Base-by-base conservation (phyloP, 345 rosid genomes). In the Acer negundo region DNA sequence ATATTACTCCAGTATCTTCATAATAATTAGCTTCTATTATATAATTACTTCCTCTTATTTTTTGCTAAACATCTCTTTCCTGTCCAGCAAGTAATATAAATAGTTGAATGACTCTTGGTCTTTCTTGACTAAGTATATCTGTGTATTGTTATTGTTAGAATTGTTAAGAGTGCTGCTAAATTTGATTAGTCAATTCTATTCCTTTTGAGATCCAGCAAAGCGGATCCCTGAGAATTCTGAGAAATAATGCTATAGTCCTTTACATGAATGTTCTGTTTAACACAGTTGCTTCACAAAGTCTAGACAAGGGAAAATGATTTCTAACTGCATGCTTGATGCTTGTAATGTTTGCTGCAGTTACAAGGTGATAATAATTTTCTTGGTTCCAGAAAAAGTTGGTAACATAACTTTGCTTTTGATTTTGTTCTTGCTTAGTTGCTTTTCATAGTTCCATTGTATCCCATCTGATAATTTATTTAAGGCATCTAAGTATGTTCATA, bases 61-160 rank as follows among this genome's bases (percentile, higher is more conserved):
- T 11, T 73, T 67, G 2, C 15, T 59, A 13, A 78, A 55, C 70
- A 59, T 75, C 44, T 51, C 28, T 20, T 72, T 78, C 72, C 35
- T 75, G 73, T 58, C 69, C 35, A 62, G 59, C 3, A 10, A 28
- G 47, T 40, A n/a, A 40, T 12, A 8, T 35, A 35, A 59, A 55
- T 72, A 64, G 70, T 77, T 46, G 70, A 62, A 42, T 62, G 46
- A 16, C 72, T 61, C 67, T 76, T 58, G 70, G 8, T 44, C 42
- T 26, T 40, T 61, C 67, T 80, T 28, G 12, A 55, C 67, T 6
- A 38, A 63, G 19, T 2, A 44, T 23, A 24, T 23, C 61, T n/a
- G 35, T 28, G 46, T 23, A 10, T 63, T 74, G 40, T n/a, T 38
- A 42, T 12, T 44, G 23, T 62, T 15, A 24, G 40, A 28, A 28